Evolutionary conservation across 352 stramenopile genomes (phyloP).

Genomic region (Globisporangium camurandrum): DNA sequence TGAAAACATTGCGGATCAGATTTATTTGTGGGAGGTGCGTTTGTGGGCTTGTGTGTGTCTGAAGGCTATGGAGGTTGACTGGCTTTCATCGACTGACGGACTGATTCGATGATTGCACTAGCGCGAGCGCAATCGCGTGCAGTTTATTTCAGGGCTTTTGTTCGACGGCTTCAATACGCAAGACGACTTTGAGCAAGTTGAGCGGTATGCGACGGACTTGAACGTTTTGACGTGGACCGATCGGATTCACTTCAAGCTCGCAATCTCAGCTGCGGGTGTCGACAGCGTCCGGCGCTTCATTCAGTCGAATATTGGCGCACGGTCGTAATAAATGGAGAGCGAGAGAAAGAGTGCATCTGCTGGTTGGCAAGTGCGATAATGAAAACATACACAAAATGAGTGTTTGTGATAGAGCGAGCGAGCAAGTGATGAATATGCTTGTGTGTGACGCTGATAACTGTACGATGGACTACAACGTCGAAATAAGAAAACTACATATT

Average conservation of each 20-base stretch:
- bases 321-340: too few species aligned
- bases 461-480: neutral
- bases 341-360: too few species aligned
- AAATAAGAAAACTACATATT: too few species aligned
- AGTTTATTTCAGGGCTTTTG: constrained; percentile 75
- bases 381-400: neutral
- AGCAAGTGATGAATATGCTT: too few species aligned
- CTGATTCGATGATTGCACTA: constrained; percentile 1
- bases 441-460: neutral
- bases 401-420: neutral
- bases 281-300: constrained; percentile 69
- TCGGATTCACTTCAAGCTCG: constrained; percentile 72
- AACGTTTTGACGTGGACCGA: constrained; percentile 81
- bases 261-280: constrained; percentile 50
- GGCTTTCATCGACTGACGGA: neutral
- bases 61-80: neutral
- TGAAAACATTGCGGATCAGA: constrained; percentile 87
- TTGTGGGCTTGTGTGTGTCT: neutral
- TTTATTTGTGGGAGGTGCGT: constrained; percentile 86
- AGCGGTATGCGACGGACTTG: constrained; percentile 49
- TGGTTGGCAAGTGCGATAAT: neutral
- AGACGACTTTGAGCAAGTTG: constrained; percentile 78
- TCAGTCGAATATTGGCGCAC: constrained; percentile 31
- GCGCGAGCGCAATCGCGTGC: constrained; percentile 83
- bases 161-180: constrained; percentile 85